Conservation (phyloP, 805 yeast species). For the Wickerhamiella shivajii region DNA sequence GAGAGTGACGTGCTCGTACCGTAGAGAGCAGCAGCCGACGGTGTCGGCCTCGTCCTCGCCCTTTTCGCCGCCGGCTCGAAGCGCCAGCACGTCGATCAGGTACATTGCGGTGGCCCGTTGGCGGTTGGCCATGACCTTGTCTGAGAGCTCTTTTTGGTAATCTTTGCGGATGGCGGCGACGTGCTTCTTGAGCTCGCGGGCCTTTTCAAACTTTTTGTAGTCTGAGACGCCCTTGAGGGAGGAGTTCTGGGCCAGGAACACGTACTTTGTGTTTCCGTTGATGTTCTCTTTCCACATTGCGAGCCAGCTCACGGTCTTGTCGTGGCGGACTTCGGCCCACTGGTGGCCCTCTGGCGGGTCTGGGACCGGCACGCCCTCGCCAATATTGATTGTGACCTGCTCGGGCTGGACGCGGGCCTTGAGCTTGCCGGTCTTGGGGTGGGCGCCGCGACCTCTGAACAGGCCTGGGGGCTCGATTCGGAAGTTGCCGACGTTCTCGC, state of each 20-base stretch:
- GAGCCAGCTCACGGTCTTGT: conserved; percentile 84
- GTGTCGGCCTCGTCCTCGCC: conserved; percentile 97
- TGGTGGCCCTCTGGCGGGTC: conserved; percentile 71
- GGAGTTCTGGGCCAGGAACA: conserved; percentile 79
- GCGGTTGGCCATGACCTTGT: conserved; percentile 65
- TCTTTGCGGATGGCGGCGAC: conserved; percentile 62
- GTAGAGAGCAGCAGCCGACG: conserved; percentile 89
- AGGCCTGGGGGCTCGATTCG: conserved; percentile 93
- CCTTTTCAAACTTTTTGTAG: conserved; percentile 83
- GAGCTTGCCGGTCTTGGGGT: conserved; percentile 86
- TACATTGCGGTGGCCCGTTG: conserved; percentile 92
- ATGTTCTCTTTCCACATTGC: conserved; percentile 97
- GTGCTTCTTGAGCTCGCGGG: conserved; percentile 65
- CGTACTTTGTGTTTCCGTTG: conserved; percentile 70
- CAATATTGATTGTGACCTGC: conserved; percentile 71
- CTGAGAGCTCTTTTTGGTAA: conserved; percentile 54
- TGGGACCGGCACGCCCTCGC: conserved; percentile 60
- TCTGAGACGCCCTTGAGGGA: conserved; percentile 86
- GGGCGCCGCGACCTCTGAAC: conserved; percentile 93
- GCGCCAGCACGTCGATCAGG: conserved; percentile 79
- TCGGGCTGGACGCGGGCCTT: conserved; percentile 82
- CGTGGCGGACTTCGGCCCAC: conserved; percentile 86
- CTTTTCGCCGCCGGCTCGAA: conserved; percentile 97
- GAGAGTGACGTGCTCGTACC: conserved; percentile 78
- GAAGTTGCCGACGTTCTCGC: conserved; percentile 86